Evolutionary conservation across 257 asterid species (phyloP), one percentile per base, ranked within the genome.

Genomic region (Anisodus tanguticus): DNA sequence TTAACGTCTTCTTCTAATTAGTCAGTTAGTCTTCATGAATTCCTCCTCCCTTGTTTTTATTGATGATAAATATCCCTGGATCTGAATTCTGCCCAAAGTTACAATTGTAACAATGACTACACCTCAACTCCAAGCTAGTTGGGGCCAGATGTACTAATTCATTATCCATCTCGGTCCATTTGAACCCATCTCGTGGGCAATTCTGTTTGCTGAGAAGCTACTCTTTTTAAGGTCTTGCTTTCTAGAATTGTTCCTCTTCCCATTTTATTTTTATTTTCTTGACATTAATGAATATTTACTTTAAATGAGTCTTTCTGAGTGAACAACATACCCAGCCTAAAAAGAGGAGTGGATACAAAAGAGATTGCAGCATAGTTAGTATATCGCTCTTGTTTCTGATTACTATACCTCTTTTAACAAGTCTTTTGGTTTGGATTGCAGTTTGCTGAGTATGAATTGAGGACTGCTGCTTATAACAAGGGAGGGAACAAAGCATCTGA

Each of bases 371-470:
- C 81, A 59, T 43, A 12, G 8, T 39, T 60, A 43, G 59, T 39
- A 19, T 43, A 58, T 60, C 3, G 4, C 60, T 49, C 83, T 19
- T 39, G 63, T 67, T 66, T 26, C 53, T 72, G 59, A 72, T 45
- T 45, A 72, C n/a, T 11, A 4, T 45, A 72, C 80, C 7, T 22
- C 66, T 47, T 41, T 53, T 72, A 35, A 39, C 47, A 51, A 31
- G 51, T 37, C 47, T 59, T 7, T 57, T 10, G 11, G 53, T 37
- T 22, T 80, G 37, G 76, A 80, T 35, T 66, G 84, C 62, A 84
- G 87, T 80, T 67, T 12, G 58, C 63, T 15, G 49, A 31, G 16
- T 72, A 11, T 85, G 72, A 67, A 39, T 80, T 49, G 58, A 53
- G 9, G 11, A 49, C 57, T 74, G 59, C 45, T 53, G 59, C 49